Percentiles rank a stretch among this genome's conserved stretches.
These are phyloP conservation scores for Ophiostoma tasmaniense DNA, from an alignment of 2,329 filamentous ascomycete species.

Conservation along the genomic window DNA sequence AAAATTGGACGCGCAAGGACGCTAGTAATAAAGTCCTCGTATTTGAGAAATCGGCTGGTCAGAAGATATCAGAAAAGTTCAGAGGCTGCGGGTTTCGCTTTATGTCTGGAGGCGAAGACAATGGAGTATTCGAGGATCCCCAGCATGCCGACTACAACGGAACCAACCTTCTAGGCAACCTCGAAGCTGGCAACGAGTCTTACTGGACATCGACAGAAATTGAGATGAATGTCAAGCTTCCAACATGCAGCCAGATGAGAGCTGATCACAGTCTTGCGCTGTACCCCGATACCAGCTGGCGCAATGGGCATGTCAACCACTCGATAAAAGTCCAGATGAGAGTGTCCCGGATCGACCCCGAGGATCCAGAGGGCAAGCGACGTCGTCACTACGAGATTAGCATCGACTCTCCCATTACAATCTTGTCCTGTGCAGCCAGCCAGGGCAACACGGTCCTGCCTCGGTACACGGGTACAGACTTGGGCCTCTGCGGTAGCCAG, in stretches of 20 bases:
- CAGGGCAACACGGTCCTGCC: constrained; percentile 81
- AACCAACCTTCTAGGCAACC: constrained; percentile 72
- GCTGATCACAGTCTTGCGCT: constrained; percentile 58
- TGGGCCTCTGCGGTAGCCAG: constrained; percentile 49
- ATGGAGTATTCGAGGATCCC: constrained; percentile 40
- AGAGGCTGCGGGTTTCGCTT: constrained; percentile 68
- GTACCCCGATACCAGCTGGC: constrained; percentile 87
- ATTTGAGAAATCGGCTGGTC: constrained; percentile 80
- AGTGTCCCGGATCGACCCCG: constrained; percentile 72
- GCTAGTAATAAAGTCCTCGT: constrained; percentile 73
- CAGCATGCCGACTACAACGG: constrained; percentile 23
- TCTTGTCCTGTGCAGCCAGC: constrained; percentile 87
- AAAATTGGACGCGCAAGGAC: constrained; percentile 71
- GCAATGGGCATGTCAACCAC: constrained; percentile 87
- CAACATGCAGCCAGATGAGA: constrained; percentile 79
- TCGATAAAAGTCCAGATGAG: constrained; percentile 98
- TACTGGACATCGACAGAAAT: constrained; percentile 86
- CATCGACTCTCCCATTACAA: constrained; percentile 90
- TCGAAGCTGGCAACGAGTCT: constrained; percentile 60
- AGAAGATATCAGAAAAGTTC: constrained; percentile 63
- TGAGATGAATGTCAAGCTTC: constrained; percentile 87
- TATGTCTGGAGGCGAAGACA: constrained; percentile 70
- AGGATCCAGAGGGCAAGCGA: constrained; percentile 62
- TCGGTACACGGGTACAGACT: constrained; percentile 55
- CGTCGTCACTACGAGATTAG: constrained; percentile 91